Evolutionary conservation across 1,139 yeast genomes (phyloP), one percentile per base, ranked within the genome.

Genomic region (Trichomonascaceae sp.): DNA sequence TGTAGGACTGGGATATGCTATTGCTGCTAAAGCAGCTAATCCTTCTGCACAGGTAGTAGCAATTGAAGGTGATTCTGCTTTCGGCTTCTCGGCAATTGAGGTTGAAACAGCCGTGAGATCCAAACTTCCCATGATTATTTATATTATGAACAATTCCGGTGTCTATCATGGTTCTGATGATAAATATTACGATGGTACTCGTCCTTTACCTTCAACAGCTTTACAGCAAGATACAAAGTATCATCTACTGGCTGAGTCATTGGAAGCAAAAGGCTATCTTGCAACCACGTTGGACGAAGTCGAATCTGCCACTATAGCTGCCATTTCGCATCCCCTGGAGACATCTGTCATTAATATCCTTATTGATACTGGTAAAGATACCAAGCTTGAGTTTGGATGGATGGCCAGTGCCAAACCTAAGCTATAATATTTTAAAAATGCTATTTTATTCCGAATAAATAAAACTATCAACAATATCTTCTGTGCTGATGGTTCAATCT

Each of bases 31-130:
- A 59, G 68, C 71, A 2, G 75, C 80, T 0, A 58, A 69, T 9
- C 83, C 83, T 0, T 63, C 69, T 0, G 70, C 74, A 49, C 65
- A 70, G 10, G 81, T 82, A 0, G 68, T 83, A 1, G 79, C 84
- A n/a, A 78, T 83, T 45, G 84, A 81, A 63, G 88, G 88, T 4
- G 88, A 83, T 64, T 83, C 88, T 1, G 87, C 88, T 0, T 82
- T 83, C 70, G 88, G 88, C 1, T 83, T 83, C 63, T 79, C 85
- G 1, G 85, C 80, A 0, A 75, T 82, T 74, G 88, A 83, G 58
- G 61, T 83, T 18, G 88, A 83, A 60, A 83, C 88, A 0, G 79
- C 84, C 1, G 81, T 79, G 5, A 69, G 88, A 47, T 68, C 74
- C 27, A 66, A 73, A 8, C 66, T 83, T 41, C 84, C 84, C 1